Base-by-base conservation (phyloP, 352 stramenopile species). In the Phytophthora chlamydospora region DNA sequence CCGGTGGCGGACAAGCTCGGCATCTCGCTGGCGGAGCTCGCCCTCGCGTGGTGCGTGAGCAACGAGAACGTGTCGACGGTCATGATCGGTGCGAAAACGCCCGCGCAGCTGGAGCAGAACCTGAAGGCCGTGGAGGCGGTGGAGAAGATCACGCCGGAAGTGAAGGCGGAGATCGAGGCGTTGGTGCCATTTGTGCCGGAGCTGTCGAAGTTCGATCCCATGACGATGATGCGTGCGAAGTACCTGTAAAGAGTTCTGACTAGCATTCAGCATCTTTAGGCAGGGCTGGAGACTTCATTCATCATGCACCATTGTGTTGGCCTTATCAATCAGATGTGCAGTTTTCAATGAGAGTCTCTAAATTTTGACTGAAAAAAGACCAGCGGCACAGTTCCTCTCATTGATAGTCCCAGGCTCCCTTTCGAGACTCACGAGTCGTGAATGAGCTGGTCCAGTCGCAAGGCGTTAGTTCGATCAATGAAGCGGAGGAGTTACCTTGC, bases 21-120 rank as follows among this genome's bases (percentile, higher is more conserved):
- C 17, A 76, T 76, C 44, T 67, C 56, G 0, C 32, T 85, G 33
- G 57, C 69, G 0, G 71, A 80, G 35, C 58, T 92, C 16, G 78
- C 83, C 0, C 66, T 16, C 89, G 89, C 54, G 42, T 53, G 1
- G n/a, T n/a, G n/a, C n/a, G n/a, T n/a, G n/a, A n/a, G n/a, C n/a
- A n/a, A n/a, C n/a, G n/a, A n/a, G n/a, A 78, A 88, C 13, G 78
- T 88, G 7, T 80, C 73, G 17, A 86, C 69, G 3, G 79, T 91
- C 5, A 57, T 92, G 11, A 31, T 88, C 13, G 83, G 83, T 3
- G 78, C 81, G n/a, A 85, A 57, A 43, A 88, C 64, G 1, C 33
- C 62, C 6, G 4, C 39, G 0, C 83, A 90, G 45, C 57, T 93
- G 12, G 68, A 89, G 29, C 78, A 88, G 51, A 93, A 90, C 58